Conservation (phyloP, 2,329 filamentous ascomycete genomes). For the Calonectria hongkongensis region DNA sequence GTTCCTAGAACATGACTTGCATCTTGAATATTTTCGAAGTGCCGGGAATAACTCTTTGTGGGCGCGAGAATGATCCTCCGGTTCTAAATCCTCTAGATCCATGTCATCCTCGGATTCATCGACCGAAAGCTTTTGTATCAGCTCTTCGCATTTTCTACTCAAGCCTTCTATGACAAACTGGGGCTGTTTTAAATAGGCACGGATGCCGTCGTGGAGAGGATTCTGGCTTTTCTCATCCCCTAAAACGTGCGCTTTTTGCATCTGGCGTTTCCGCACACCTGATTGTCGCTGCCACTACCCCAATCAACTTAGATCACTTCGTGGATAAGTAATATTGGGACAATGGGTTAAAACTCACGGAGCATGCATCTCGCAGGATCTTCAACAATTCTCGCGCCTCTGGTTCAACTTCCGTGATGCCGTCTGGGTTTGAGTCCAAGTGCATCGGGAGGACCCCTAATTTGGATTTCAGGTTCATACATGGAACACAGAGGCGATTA, state of each 20-base stretch:
- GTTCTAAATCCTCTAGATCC: slow-evolving; percentile 10
- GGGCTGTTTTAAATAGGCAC: slow-evolving; percentile 20
- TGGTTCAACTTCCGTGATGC: neutral
- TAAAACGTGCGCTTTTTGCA: neutral
- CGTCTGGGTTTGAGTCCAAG: neutral
- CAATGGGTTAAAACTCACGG: slow-evolving; percentile 1
- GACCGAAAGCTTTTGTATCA: slow-evolving; percentile 8
- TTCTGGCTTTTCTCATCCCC: neutral
- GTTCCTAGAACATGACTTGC: slow-evolving; percentile 10
- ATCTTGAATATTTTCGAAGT: slow-evolving; percentile 31
- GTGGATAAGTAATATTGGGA: too few relatives aligned
- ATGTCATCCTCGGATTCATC: slow-evolving; percentile 15
- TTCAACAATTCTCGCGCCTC: slow-evolving; percentile 12
- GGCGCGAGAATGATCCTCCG: slow-evolving; percentile 21
- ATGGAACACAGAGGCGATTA: slow-evolving; percentile 6
- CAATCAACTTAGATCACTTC: neutral
- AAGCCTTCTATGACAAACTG: slow-evolving; percentile 22
- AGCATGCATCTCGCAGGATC: slow-evolving; percentile 24
- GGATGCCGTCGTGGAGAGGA: neutral
- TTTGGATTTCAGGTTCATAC: slow-evolving; percentile 25
- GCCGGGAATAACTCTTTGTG: slow-evolving; percentile 23
- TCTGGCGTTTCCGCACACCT: neutral
- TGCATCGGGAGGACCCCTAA: slow-evolving; percentile 27
- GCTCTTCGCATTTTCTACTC: slow-evolving; percentile 7
- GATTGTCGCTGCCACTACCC: neutral